Evolutionary conservation across 1,284 basidiomycete genomes (phyloP), one percentile per base, ranked within the genome.

Genomic region (Phenoliferia sp.): DNA sequence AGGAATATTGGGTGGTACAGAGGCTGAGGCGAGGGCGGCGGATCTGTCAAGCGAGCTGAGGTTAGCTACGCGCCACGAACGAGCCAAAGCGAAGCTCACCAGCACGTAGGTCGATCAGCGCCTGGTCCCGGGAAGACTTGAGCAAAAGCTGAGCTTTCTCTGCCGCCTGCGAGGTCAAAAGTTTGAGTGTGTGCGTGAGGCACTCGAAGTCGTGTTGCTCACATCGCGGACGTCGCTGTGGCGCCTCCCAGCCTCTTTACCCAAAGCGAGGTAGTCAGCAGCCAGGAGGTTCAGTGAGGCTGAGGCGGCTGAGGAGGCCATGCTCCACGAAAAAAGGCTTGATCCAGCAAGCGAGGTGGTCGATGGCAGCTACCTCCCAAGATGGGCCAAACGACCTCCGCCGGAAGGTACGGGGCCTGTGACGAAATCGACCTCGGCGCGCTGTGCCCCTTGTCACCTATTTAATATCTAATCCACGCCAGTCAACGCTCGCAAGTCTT

Each of bases 1-100:
- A 96, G 91, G 76, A 94, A 91, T 3, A 99, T 88, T 0, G 96
- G 94, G 60, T 86, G 84, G 34, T 98, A 84, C 31, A 98, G 58
- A 9, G 67, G 84, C 64, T 89, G 88, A 64, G 90, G 86, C 3
- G 90, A 86, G 76, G 91, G 87, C 22, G 87, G 85, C 32, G 87
- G 85, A 83, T 92, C 90, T 91, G 48, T 65, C n/a, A 29, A 61
- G 17, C 5, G 33, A 48, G 5, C 32, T 31, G 28, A 9, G 26
- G 36, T 60, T 16, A 32, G 36, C 59, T 9, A 48, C 60, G 15
- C 31, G 19, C 2, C 19, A 3, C 19, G 44, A 54, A 12, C 29
- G 48, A 5, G 31, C 1, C 2, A 16, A 48, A 15, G 3, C 0
- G 17, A 5, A 12, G 31, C 62, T 32, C 59, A 71, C 72, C 69